phyloP scores from a whole-genome alignment of 2,329 filamentous ascomycete species.

The Aspergillus spinulosporus region DNA sequence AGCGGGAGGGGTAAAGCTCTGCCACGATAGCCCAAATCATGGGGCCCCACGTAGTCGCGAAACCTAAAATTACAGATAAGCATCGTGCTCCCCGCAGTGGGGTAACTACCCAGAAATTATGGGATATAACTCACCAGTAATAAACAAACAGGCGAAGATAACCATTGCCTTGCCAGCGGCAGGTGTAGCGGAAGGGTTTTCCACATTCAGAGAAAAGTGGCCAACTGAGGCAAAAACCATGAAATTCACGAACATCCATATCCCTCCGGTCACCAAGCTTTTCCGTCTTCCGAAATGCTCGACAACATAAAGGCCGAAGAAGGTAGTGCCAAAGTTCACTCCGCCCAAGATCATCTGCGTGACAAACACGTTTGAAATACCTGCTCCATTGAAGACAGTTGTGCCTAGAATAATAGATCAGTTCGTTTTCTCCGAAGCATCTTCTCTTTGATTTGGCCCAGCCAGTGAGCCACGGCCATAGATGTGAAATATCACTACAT shows the following conservation, averaged over 20 bases:
- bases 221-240: slow-evolving; percentile 65
- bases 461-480: too few relatives aligned
- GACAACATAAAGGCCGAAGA: slow-evolving; percentile 67
- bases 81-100: neutral
- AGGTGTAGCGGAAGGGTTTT: slow-evolving; percentile 44
- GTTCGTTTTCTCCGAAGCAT: too few relatives aligned
- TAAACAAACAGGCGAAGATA: slow-evolving; percentile 69
- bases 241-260: slow-evolving; percentile 68
- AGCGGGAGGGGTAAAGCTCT: slow-evolving; percentile 44
- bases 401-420: neutral
- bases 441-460: too few relatives aligned
- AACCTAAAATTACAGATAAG: slow-evolving; percentile 49
- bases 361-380: slow-evolving; percentile 62
- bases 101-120: neutral
- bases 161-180: slow-evolving; percentile 66
- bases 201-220: slow-evolving; percentile 40
- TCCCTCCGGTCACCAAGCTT: slow-evolving; percentile 64
- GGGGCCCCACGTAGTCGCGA: slow-evolving; percentile 68
- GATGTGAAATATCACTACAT: too few relatives aligned
- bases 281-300: slow-evolving; percentile 68
- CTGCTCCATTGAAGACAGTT: slow-evolving; percentile 59
- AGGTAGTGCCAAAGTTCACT: slow-evolving; percentile 67
- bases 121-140: slow-evolving; percentile 50
- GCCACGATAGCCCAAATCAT: slow-evolving; percentile 35
- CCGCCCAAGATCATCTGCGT: slow-evolving; percentile 65